A percentile compares a stretch with the other conserved stretches of the same genome.
phyloP scores from a whole-genome alignment of 2,329 filamentous ascomycete species.

The Aspergillus sp. region DNA sequence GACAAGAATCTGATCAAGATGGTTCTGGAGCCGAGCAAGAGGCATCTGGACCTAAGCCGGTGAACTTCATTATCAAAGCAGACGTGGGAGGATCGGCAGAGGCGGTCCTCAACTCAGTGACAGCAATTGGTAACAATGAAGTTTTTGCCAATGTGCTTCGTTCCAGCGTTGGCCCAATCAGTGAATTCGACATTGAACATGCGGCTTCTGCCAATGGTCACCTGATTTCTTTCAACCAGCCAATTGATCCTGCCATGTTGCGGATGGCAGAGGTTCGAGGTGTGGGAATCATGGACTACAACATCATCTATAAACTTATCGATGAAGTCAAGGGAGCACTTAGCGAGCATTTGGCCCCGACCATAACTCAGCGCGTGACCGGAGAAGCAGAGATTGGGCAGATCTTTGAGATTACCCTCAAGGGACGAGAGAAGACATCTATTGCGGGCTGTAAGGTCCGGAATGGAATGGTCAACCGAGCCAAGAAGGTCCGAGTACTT shows the following conservation, averaged over 20 bases:
- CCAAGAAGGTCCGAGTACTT: constrained; percentile 65
- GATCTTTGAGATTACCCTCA: constrained; percentile 78
- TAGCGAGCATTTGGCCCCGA: constrained; percentile 63
- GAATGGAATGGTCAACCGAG: constrained; percentile 68
- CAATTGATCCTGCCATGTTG: constrained; percentile 62
- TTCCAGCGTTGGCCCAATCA: constrained; percentile 70
- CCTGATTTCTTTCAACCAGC: constrained; percentile 82
- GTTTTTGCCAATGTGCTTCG: constrained; percentile 72
- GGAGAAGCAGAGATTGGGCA: constrained; percentile 85
- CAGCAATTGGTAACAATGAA: constrained; percentile 78
- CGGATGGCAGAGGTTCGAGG: constrained; percentile 64
- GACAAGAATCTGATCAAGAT: constrained; percentile 26
- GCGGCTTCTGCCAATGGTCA: constrained; percentile 70
- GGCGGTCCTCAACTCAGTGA: constrained; percentile 73
- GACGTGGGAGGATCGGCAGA: constrained; percentile 94
- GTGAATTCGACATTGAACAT: constrained; percentile 84
- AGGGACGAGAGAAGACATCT: constrained; percentile 63
- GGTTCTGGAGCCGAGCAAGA: constrained; percentile 37
- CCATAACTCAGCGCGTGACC: constrained; percentile 64
- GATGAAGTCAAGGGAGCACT: constrained; percentile 54
- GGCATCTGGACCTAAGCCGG: constrained; percentile 46
- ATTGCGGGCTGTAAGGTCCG: constrained; percentile 85
- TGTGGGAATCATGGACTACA: constrained; percentile 78
- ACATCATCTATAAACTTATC: constrained; percentile 54
- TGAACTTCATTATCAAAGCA: constrained; percentile 85